Conservation (phyloP, 148 eudicot species). For the Bassia scoparia region DNA sequence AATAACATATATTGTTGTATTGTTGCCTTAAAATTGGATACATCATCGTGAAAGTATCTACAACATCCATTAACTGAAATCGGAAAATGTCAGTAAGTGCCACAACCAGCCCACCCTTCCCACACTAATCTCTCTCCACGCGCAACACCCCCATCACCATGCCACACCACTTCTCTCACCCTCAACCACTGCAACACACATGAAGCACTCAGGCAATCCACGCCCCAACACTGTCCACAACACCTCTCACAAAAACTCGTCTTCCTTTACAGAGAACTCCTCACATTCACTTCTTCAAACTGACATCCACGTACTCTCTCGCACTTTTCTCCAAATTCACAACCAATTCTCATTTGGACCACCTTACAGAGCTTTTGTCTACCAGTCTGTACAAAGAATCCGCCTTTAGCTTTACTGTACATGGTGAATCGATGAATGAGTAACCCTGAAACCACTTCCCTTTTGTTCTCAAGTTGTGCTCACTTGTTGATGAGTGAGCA, state of each 20-base stretch:
- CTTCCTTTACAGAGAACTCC: constrained; percentile 46
- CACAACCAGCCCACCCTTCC: constrained; percentile 14
- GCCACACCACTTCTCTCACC: constrained; percentile 36
- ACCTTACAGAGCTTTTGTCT: constrained; percentile 63
- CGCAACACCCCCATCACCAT: constrained; percentile 19
- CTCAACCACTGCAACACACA: constrained; percentile 42
- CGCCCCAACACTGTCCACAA: constrained; percentile 54
- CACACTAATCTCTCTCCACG: neutral
- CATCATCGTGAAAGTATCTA: too few relatives aligned
- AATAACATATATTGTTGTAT: too few relatives aligned
- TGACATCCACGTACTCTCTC: constrained; percentile 42
- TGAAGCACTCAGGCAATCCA: constrained; percentile 64
- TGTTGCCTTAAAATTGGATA: too few relatives aligned
- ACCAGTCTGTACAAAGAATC: constrained; percentile 31
- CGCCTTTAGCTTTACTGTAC: constrained; percentile 39
- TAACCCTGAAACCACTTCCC: constrained; percentile 67
- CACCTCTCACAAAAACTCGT: constrained; percentile 33
- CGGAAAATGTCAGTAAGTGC: constrained; percentile 9
- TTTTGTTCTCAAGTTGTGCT: constrained; percentile 65
- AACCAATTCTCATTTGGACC: constrained; percentile 63
- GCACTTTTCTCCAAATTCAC: constrained; percentile 37
- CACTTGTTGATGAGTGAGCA: constrained; percentile 47
- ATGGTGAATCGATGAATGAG: constrained; percentile 36
- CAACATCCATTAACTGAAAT: too few relatives aligned
- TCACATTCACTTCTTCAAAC: constrained; percentile 38